phyloP scores from a whole-genome alignment of 2,329 filamentous ascomycete genomes.

The Penicillium oxalicum region DNA sequence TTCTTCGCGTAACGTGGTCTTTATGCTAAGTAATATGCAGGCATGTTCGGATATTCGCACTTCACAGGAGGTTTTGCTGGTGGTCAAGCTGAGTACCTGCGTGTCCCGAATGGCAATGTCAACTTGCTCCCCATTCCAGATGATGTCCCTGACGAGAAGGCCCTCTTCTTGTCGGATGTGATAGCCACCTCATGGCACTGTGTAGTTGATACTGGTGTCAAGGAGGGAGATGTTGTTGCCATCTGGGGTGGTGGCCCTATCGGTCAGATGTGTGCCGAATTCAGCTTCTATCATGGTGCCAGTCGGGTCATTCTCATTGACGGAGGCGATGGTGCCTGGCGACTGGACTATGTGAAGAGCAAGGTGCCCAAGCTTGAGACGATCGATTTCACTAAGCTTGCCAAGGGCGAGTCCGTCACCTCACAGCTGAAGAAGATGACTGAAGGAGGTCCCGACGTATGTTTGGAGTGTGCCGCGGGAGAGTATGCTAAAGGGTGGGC shows the following conservation, averaged over 20 bases:
- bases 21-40: constrained; percentile 8
- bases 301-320: constrained; percentile 74
- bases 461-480: constrained; percentile 62
- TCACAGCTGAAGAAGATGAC: constrained; percentile 67
- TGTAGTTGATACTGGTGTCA: constrained; percentile 78
- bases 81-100: constrained; percentile 79
- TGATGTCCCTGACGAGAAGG: constrained; percentile 77
- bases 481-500: constrained; percentile 59
- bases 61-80: constrained; percentile 84
- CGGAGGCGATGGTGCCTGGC: constrained; percentile 54
- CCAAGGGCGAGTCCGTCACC: constrained; percentile 59
- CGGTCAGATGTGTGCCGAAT: constrained; percentile 69
- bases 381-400: constrained; percentile 63
- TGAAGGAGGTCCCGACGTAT: constrained; percentile 66
- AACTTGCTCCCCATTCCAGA: constrained; percentile 68
- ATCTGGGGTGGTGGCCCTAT: constrained; percentile 86
- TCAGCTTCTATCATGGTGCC: constrained; percentile 65
- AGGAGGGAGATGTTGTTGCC: constrained; percentile 68
- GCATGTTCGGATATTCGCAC: constrained; percentile 65
- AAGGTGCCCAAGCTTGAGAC: constrained; percentile 62
- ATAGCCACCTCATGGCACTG: constrained; percentile 72
- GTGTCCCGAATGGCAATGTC: constrained; percentile 52
- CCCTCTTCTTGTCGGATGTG: constrained; percentile 74
- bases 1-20: not conserved
- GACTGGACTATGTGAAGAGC: constrained; percentile 62